A percentile compares a stretch with the other conserved stretches of the same genome.
phyloP scores from a whole-genome alignment of 2,329 filamentous ascomycete genomes.

The Cladosporium cucumerinum region DNA sequence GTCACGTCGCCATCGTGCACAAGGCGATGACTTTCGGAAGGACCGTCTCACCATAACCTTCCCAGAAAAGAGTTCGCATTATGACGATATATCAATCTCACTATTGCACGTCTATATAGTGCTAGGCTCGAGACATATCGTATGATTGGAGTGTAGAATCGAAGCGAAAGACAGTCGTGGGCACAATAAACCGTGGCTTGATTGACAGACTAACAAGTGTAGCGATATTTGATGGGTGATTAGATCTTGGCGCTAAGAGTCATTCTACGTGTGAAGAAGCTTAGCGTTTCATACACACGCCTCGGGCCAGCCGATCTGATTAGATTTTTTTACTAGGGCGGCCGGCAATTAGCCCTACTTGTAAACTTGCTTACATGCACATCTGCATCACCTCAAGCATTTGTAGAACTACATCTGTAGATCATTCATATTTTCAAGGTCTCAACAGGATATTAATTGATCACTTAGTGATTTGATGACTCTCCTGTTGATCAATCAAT shows the following conservation, averaged over 20 bases:
- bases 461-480: no score
- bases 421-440: no score
- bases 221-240: background rate
- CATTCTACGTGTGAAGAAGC: background rate
- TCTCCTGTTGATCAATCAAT: background rate
- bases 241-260: background rate
- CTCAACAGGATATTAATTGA: background rate
- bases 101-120: background rate
- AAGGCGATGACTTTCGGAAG: background rate
- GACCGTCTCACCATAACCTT: background rate
- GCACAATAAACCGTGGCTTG: background rate
- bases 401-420: no score
- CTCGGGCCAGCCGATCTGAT: background rate
- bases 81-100: rapidly evolving
- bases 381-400: no score
- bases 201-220: background rate
- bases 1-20: background rate
- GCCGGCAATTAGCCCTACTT: no score
- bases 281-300: background rate
- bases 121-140: background rate
- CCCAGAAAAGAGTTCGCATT: background rate
- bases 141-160: background rate
- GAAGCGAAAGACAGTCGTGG: background rate
- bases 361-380: no score
- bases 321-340: background rate